Base-by-base conservation (phyloP, 371 early-diverging fungal species). In the Entomophthora muscae region DNA sequence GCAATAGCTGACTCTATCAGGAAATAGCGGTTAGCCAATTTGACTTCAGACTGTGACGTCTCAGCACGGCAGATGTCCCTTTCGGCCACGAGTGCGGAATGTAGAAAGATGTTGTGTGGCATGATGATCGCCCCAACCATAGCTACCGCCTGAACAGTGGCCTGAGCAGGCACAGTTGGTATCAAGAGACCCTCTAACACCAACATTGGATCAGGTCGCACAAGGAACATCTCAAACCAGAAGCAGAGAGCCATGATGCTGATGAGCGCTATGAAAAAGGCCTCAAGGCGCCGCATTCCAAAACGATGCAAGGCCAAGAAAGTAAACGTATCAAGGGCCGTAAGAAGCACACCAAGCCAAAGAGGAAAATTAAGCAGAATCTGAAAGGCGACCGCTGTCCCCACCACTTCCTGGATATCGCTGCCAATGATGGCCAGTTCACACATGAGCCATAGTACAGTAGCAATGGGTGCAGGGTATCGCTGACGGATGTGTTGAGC, bases 101-200 rank as follows among this genome's bases (percentile, higher is more conserved):
- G 88, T 62, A 87, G 69, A 65, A 76, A 87, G 68, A 87, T 76
- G 66, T 87, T 85, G 68, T 87, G 88, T 0, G 88, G 88, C 88
- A 87, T 87, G 42, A 86, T 74, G 0, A 83, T 64, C 29, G 81
- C 82, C 1, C 86, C 86, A 26, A 86, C 65, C 69, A 84, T 82
- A 27, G 82, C 84, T 17, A 83, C 83, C 0, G 85, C 84, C 69
- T 83, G 82, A 5, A 82, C 76, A 1, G 73, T 71, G 3, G 83
- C 76, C 27, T 75, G 71, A n/a, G 67, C 61, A 13, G 83, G 84
- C 28, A 86, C 73, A 31, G 70, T 69, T 21, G 83, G 84, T 2
- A 82, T 55, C 7, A 80, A 31, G 32, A 85, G 79, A 27, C 88
- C 88, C 61, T 68, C 67, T 1, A 83, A n/a, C 13, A 87, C 73